phyloP scores from a whole-genome alignment of 306 rosid genomes.

The Pyrus communis region DNA sequence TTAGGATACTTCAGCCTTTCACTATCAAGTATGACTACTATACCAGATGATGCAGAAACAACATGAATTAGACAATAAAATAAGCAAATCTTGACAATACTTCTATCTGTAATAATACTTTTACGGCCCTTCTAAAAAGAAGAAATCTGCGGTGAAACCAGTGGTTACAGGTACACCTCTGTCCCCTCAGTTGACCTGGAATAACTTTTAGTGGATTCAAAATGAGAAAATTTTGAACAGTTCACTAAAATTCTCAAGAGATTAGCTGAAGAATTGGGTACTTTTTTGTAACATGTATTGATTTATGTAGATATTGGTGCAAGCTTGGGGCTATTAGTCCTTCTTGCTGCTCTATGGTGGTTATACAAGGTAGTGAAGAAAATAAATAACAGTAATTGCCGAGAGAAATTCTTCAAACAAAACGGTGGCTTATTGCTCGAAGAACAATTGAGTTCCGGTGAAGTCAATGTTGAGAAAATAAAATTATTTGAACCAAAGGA shows the following conservation, averaged over 20 bases:
- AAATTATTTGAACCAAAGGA: conserved; percentile 6
- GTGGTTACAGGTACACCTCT: background rate
- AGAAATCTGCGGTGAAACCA: background rate
- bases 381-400: background rate
- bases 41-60: too few species aligned
- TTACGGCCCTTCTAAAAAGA: background rate
- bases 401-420: conserved; percentile 8
- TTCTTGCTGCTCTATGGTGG: background rate
- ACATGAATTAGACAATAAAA: too few species aligned
- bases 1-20: too few species aligned
- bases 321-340: background rate
- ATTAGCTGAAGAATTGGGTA: background rate
- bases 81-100: background rate
- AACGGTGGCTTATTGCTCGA: conserved; percentile 14
- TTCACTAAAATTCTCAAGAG: background rate
- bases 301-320: conserved; percentile 8
- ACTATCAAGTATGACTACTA: too few species aligned
- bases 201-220: background rate
- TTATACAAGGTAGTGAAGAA: background rate
- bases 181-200: background rate
- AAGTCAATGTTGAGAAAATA: conserved; percentile 18
- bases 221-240: background rate
- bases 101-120: background rate
- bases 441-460: background rate
- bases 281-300: background rate